These are phyloP conservation scores for Artemisia argyi DNA, from an alignment of 129 eudicot genomes.

Conservation along the genomic window DNA sequence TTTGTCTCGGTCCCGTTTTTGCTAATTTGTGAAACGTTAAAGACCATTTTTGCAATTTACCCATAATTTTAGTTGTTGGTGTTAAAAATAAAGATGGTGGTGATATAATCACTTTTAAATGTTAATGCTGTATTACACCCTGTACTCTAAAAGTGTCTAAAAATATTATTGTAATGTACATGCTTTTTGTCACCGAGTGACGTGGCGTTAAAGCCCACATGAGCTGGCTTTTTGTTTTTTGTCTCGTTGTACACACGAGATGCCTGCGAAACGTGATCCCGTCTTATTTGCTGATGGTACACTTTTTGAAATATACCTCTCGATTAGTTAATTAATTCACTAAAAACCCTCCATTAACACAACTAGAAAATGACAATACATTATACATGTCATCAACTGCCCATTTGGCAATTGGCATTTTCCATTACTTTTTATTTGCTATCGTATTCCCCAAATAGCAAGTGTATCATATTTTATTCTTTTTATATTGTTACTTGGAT, in stretches of 20 bases:
- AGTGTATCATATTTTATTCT: too few relatives aligned
- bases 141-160: too few relatives aligned
- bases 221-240: conserved; percentile 21
- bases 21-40: too few relatives aligned
- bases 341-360: background rate
- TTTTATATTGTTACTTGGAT: too few relatives aligned
- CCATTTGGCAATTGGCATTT: conserved; percentile 9
- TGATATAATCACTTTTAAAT: too few relatives aligned
- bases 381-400: conserved; percentile 10
- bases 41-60: too few relatives aligned
- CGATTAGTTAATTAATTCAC: background rate
- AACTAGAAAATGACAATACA: background rate
- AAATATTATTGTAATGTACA: too few relatives aligned
- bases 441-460: too few relatives aligned
- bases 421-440: background rate
- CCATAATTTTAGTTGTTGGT: too few relatives aligned
- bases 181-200: background rate
- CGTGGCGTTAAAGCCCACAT: conserved; percentile 8
- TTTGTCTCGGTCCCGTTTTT: too few relatives aligned
- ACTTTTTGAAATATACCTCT: conserved; percentile 22
- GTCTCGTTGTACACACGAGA: conserved; percentile 2
- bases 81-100: too few relatives aligned
- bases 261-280: conserved; percentile 25
- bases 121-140: too few relatives aligned
- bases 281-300: conserved; percentile 25